phyloP scores from a whole-genome alignment of 2,329 filamentous ascomycete genomes.

The Fusarium compactum region DNA sequence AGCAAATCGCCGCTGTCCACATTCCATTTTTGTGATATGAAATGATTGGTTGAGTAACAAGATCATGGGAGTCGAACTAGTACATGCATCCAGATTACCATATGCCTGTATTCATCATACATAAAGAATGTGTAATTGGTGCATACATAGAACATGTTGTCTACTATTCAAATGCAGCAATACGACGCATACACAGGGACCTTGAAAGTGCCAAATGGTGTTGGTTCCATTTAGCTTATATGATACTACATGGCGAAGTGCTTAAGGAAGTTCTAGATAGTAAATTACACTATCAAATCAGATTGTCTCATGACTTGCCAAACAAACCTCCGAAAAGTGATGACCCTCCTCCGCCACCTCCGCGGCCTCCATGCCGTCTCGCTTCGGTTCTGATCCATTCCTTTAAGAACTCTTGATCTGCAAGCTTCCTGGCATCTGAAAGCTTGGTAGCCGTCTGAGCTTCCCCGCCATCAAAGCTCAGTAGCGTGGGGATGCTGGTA shows the following conservation, averaged over 20 bases:
- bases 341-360: conserved; percentile 55
- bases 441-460: conserved; percentile 63
- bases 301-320: conserved; percentile 47
- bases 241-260: not conserved
- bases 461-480: conserved; percentile 69
- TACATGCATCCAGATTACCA: not conserved
- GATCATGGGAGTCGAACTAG: not conserved
- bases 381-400: conserved; percentile 68
- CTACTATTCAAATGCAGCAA: not conserved
- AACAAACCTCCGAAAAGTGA: conserved; percentile 57
- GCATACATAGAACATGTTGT: not conserved
- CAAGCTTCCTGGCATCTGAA: conserved; percentile 61
- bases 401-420: conserved; percentile 62
- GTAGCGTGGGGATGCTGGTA: conserved; percentile 67
- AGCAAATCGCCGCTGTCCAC: not conserved
- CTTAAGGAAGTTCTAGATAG: not conserved
- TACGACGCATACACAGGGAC: not conserved
- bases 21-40: not conserved
- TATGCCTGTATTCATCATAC: not conserved
- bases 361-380: conserved; percentile 58
- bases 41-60: not conserved
- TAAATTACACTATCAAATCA: not conserved
- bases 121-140: not conserved
- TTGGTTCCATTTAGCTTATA: not conserved
- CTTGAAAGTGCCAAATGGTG: not conserved